phyloP scores from a whole-genome alignment of 768 basidiomycete species.

The Serendipita indica region DNA sequence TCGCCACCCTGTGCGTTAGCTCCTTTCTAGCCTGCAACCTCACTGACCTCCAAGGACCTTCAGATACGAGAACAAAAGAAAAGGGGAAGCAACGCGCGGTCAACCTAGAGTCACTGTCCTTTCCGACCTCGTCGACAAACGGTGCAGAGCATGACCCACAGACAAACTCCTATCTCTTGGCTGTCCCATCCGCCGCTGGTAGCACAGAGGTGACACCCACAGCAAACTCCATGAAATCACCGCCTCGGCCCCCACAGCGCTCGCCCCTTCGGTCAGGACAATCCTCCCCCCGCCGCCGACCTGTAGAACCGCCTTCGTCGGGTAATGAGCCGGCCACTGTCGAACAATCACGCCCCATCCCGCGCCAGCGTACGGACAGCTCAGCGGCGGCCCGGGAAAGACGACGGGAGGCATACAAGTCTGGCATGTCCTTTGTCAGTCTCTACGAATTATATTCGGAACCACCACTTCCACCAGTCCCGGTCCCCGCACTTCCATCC shows the following conservation, averaged over 20 bases:
- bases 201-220: not conserved
- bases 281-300: not conserved
- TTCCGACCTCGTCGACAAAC: not conserved
- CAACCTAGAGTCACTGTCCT: conserved; percentile 3
- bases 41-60: not conserved
- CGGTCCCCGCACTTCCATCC: not conserved
- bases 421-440: conserved; percentile 7
- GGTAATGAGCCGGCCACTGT: not conserved
- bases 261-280: not conserved
- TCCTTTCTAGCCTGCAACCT: not conserved
- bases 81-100: not conserved
- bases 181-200: not conserved
- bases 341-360: not conserved
- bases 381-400: not conserved
- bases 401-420: conserved; percentile 5
- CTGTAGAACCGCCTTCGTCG: not conserved
- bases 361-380: not conserved
- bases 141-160: not conserved
- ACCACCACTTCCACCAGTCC: not conserved
- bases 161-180: not conserved
- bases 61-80: not conserved
- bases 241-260: not conserved
- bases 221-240: not conserved
- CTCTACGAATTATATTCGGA: not conserved
- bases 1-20: not conserved